Conservation (phyloP, 2,329 filamentous ascomycete genomes). For the Fusarium marasasianum region DNA sequence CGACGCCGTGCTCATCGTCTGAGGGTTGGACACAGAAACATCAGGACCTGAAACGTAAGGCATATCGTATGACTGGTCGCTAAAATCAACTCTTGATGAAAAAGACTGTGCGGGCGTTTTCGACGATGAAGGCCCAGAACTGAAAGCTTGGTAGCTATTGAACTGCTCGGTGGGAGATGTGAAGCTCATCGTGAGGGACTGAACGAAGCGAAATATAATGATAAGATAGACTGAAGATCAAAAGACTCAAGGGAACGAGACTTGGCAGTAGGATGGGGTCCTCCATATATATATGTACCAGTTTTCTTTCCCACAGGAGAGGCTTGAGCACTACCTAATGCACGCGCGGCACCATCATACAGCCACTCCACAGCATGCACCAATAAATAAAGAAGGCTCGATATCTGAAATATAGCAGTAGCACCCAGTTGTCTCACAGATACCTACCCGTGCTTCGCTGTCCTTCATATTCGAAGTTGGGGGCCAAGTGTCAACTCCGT, state of each 20-base stretch:
- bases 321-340: neutral
- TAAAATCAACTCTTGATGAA: constrained; percentile 1
- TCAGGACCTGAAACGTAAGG: neutral
- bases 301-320: neutral
- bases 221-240: too few species aligned
- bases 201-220: neutral
- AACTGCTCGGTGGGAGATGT: neutral
- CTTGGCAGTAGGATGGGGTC: neutral
- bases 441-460: too few species aligned
- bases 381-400: neutral
- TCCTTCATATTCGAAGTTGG: neutral
- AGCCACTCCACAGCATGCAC: neutral
- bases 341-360: neutral
- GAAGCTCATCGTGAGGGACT: neutral
- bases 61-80: neutral
- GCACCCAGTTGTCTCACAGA: neutral
- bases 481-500: neutral
- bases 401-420: neutral
- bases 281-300: neutral
- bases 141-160: neutral
- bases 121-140: neutral
- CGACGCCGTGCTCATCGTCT: neutral
- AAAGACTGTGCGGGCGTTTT: neutral
- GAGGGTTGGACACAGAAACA: neutral
- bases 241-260: neutral